These are phyloP conservation scores for Emericellopsis atlantica DNA, from an alignment of 2,329 filamentous ascomycete genomes.

Conservation along the genomic window DNA sequence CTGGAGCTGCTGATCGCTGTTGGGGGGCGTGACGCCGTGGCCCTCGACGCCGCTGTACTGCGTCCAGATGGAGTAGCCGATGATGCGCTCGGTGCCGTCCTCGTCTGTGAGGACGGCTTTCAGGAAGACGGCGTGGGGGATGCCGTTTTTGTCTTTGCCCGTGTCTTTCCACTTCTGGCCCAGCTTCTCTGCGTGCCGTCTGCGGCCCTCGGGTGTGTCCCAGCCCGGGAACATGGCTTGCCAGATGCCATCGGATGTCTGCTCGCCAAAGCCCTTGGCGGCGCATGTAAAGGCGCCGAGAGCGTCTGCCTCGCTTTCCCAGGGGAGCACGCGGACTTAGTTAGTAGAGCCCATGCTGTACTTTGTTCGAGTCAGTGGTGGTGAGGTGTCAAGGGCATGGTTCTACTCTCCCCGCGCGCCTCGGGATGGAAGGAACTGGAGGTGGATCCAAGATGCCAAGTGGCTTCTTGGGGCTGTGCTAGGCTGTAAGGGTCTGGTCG, in stretches of 20 bases:
- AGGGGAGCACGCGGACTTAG: background rate
- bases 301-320: background rate
- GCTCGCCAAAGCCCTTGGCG: slow-evolving; percentile 31
- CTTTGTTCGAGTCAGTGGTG: background rate
- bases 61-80: slow-evolving; percentile 41
- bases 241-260: slow-evolving; percentile 38
- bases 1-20: background rate
- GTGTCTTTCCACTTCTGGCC: slow-evolving; percentile 24
- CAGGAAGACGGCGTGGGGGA: slow-evolving; percentile 31
- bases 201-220: slow-evolving; percentile 24
- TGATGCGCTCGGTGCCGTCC: slow-evolving; percentile 16
- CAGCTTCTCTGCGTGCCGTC: slow-evolving; percentile 14
- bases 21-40: slow-evolving; percentile 25
- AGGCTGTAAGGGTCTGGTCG: too few relatives aligned
- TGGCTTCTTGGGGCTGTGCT: too few relatives aligned
- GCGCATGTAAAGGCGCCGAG: background rate
- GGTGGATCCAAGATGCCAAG: too few relatives aligned
- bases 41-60: slow-evolving; percentile 36
- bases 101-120: slow-evolving; percentile 20
- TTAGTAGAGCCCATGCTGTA: background rate
- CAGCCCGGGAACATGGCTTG: slow-evolving; percentile 38
- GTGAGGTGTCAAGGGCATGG: too few relatives aligned
- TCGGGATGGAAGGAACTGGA: too few relatives aligned
- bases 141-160: slow-evolving; percentile 28
- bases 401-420: too few relatives aligned